phyloP scores from a whole-genome alignment of 371 early-diverging fungal species.

The Syncephalastrum racemosum region DNA sequence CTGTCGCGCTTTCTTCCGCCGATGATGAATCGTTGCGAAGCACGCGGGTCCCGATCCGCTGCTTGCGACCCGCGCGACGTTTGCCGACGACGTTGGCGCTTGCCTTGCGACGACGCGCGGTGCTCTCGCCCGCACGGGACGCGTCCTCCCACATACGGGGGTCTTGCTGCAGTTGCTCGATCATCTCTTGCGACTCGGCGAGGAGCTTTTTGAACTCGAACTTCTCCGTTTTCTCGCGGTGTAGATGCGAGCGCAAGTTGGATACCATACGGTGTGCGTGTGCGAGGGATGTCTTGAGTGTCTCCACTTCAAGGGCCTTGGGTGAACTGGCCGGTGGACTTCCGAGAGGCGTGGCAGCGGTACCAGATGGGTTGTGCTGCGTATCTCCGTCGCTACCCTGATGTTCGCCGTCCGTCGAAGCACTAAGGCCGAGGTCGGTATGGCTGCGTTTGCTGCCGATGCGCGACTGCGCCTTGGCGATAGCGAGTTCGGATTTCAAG shows the following conservation, averaged over 20 bases:
- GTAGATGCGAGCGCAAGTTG: conserved; percentile 42
- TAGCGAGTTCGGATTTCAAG: conserved; percentile 57
- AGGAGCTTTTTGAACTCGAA: conserved; percentile 63
- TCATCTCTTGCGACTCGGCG: conserved; percentile 61
- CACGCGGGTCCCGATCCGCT: too few relatives aligned
- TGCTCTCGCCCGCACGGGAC: too few relatives aligned
- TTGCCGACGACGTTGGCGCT: too few relatives aligned
- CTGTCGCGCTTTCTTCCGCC: conserved; percentile 4
- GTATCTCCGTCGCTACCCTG: conserved; percentile 18
- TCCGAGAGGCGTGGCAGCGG: conserved; percentile 7
- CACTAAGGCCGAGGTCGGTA: conserved; percentile 31
- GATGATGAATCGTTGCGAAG: too few relatives aligned
- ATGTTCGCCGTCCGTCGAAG: conserved; percentile 23
- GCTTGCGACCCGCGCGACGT: too few relatives aligned
- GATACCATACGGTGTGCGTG: conserved; percentile 53
- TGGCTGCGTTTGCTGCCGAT: conserved; percentile 34
- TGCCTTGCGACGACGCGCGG: too few relatives aligned
- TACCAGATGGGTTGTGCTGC: conserved; percentile 15
- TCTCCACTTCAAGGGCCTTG: conserved; percentile 45
- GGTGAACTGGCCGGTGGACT: conserved; percentile 27
- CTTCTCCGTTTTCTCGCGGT: conserved; percentile 58
- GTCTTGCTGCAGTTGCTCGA: conserved; percentile 61
- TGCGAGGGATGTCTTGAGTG: conserved; percentile 40
- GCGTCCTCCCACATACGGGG: conserved; percentile 48
- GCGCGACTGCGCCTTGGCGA: conserved; percentile 44